Evolutionary conservation across 257 asterid species (phyloP).

Genomic region (Fraxinus americana): DNA sequence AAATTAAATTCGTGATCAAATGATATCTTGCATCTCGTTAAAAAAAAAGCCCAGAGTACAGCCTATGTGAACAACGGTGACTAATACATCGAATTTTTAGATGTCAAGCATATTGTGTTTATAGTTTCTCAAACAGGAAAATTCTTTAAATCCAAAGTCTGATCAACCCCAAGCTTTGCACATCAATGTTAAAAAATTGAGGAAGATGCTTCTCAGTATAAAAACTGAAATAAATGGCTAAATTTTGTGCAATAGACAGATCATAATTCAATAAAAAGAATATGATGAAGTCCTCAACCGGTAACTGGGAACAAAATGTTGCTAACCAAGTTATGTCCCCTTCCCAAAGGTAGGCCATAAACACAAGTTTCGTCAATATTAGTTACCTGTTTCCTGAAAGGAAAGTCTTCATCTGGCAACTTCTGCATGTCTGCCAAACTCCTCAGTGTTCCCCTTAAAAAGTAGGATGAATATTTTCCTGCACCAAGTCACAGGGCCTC

Average conservation of each 20-base stretch:
- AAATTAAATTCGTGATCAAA: conserved; percentile 10
- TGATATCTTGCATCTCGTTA: not conserved
- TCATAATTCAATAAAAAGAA: not conserved
- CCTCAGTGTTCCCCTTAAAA: conserved; percentile 59
- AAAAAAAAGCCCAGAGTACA: not conserved
- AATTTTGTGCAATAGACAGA: not conserved
- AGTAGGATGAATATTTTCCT: conserved; percentile 67
- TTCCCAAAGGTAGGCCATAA: not conserved
- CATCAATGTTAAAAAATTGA: not conserved
- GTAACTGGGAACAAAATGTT: not conserved
- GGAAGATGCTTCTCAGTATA: not conserved
- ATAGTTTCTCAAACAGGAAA: conserved; percentile 16
- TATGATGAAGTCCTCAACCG: not conserved
- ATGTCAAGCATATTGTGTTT: not conserved
- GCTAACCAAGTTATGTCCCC: conserved; percentile 1
- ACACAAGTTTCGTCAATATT: not conserved
- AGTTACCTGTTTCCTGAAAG: conserved; percentile 76
- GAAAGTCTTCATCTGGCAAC: conserved; percentile 78
- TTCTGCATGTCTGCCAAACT: conserved; percentile 79
- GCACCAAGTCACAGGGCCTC: conserved; percentile 27
- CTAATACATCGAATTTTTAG: not conserved
- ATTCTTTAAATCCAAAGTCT: not conserved
- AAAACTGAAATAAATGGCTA: not conserved
- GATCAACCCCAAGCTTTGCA: not conserved
- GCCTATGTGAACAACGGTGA: conserved; percentile 2